These are phyloP conservation scores for Plasmodium malariae DNA, from an alignment of 169 alveolate genomes.

Conservation along the genomic window DNA sequence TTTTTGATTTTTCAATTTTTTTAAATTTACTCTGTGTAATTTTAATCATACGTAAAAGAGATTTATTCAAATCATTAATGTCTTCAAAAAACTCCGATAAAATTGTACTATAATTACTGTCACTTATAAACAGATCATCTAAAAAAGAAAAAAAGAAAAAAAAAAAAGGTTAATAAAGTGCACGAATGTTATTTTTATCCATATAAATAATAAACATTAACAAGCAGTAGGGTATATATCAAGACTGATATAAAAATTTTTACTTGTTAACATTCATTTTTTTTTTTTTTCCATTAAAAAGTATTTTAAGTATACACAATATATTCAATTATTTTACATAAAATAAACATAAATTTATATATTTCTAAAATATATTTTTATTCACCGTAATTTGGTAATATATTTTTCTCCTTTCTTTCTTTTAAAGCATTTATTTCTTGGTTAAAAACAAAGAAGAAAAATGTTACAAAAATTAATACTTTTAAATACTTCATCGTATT, in stretches of 20 bases:
- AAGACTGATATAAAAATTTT: no score
- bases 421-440: slow-evolving; percentile 18
- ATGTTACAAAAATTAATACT: slow-evolving; percentile 6
- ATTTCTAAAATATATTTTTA: background rate
- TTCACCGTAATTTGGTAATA: slow-evolving; percentile 11
- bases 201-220: no score
- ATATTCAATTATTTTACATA: no score
- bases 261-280: no score
- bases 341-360: slow-evolving; percentile 4
- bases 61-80: background rate
- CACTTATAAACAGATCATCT: slow-evolving; percentile 16
- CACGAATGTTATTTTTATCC: no score
- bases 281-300: no score
- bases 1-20: slow-evolving; percentile 37
- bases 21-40: slow-evolving; percentile 24
- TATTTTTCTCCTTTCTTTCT: slow-evolving; percentile 18
- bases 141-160: slow-evolving; percentile 6
- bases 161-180: background rate
- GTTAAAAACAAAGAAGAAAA: slow-evolving; percentile 11
- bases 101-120: slow-evolving; percentile 7
- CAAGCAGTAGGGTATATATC: no score
- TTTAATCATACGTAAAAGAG: slow-evolving; percentile 30
- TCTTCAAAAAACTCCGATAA: slow-evolving; percentile 14
- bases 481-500: slow-evolving; percentile 19
- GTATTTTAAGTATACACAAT: no score